Evolutionary conservation across 352 stramenopile genomes (phyloP).

Genomic region (Phytopythium montanum): DNA sequence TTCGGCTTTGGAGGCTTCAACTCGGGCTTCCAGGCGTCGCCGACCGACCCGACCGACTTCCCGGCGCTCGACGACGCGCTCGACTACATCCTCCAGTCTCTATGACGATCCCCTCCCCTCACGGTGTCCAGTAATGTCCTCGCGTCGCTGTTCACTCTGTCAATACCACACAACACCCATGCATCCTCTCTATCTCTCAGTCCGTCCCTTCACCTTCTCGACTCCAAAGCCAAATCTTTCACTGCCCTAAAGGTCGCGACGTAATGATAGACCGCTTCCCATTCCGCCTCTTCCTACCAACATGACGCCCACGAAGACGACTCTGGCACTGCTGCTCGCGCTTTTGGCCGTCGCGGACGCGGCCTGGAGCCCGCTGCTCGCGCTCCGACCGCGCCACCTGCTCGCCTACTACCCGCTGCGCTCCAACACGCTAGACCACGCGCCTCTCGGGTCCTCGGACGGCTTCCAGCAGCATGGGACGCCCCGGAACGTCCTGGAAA

Average conservation of each 20-base stretch:
- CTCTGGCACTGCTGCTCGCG: not conserved
- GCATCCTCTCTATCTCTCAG: too few species aligned
- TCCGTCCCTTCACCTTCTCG: too few species aligned
- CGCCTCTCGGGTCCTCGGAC: conserved; percentile 21
- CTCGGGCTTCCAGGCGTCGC: not conserved
- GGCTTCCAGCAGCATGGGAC: conserved; percentile 40
- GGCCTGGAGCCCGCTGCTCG: conserved; percentile 18
- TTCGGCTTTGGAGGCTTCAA: not conserved
- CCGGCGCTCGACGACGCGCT: conserved; percentile 7
- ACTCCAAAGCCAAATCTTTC: too few species aligned
- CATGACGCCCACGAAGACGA: not conserved
- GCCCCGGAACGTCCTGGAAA: not conserved
- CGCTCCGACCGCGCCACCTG: conserved; percentile 31
- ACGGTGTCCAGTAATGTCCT: too few species aligned
- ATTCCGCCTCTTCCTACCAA: too few species aligned
- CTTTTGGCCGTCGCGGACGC: not conserved
- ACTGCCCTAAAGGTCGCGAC: too few species aligned
- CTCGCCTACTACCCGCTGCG: conserved; percentile 47
- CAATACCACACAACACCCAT: too few species aligned
- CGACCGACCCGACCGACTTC: not conserved
- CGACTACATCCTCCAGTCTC: conserved; percentile 8
- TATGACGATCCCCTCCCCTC: too few species aligned
- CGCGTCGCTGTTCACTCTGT: too few species aligned
- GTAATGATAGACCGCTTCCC: too few species aligned
- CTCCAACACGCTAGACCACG: conserved; percentile 30